phyloP scores from a whole-genome alignment of 108 stramenopile genomes.

The Pseudonitzschia pungens region DNA sequence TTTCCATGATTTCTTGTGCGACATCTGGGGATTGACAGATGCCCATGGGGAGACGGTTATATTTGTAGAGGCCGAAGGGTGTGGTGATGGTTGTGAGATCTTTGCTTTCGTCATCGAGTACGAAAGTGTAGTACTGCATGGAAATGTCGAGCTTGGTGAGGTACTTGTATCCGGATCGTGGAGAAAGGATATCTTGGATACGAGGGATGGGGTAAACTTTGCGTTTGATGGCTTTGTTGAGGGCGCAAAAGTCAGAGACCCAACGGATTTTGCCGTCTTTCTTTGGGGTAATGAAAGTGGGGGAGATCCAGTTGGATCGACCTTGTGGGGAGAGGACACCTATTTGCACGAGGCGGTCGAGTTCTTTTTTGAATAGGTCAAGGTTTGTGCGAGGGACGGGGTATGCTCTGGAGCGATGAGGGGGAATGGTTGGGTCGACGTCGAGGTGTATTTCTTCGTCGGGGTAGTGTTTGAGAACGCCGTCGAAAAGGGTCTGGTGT shows the following conservation, averaged over 20 bases:
- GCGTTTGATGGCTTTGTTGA: constrained; percentile 27
- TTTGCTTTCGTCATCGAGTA: background rate
- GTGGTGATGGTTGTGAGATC: constrained; percentile 37
- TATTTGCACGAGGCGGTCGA: constrained; percentile 27
- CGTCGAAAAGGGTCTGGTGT: background rate
- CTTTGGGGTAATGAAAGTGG: constrained; percentile 42
- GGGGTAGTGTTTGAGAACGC: background rate
- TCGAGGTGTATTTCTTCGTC: background rate
- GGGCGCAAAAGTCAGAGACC: constrained; percentile 40
- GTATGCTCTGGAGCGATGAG: background rate
- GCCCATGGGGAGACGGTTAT: constrained; percentile 49
- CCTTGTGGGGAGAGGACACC: constrained; percentile 19
- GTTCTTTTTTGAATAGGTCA: constrained; percentile 28
- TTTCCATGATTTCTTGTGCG: constrained; percentile 41
- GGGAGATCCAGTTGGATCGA: constrained; percentile 26
- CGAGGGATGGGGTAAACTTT: constrained; percentile 17
- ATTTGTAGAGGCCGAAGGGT: constrained; percentile 46
- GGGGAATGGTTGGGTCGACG: background rate
- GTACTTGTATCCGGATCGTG: constrained; percentile 16
- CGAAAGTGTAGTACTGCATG: constrained; percentile 38
- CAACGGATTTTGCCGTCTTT: constrained; percentile 39
- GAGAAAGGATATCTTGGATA: constrained; percentile 15
- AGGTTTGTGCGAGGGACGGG: background rate
- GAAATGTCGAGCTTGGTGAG: constrained; percentile 31
- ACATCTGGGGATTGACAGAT: constrained; percentile 34